Evolutionary conservation across 768 basidiomycete genomes (phyloP), one percentile per base, ranked within the genome.

Genomic region (Phanerochaete sordida): DNA sequence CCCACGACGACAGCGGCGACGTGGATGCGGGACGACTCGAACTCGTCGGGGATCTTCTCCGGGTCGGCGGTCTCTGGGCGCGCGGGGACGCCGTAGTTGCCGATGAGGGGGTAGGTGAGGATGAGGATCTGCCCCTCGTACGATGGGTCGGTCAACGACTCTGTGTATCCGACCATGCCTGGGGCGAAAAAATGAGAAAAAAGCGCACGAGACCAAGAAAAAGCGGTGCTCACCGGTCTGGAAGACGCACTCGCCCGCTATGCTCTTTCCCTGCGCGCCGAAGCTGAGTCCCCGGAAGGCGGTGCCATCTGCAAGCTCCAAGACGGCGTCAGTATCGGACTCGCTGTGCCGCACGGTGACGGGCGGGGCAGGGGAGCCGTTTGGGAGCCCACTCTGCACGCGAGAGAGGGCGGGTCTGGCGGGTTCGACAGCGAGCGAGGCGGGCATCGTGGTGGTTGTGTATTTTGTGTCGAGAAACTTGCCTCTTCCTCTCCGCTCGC

Each of bases 101-200:
- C 97, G 64, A 98, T 79, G 66, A 99, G 81, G 15, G 97, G 97
- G 76, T 98, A 98, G 1, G 97, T 98, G 66, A 98, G 82, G 64
- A 99, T 86, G 60, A 99, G 88, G 70, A 99, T 98, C 75, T 98
- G 97, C 35, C 95, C 94, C 73, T 96, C 88, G 75, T 99, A 99
- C 1, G 96, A 98, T 21, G 97, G 97, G 73, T 98, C 97, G 47
- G 97, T 99, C 66, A 98, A 79, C 21, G 96, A 98, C 70, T 98
- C 97, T 37, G 93, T 94, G 75, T 99, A 99, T 30, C 97, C 97
- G 58, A 98, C 95, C 96, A 99, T 98, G 58, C 97, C 97, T 99
- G 69, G 56, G 63, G 16, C 1, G 13, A n/a, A 16, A 33, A 13
- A 11, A 16, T 15, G 21, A 23, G 43, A 23, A 26, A 39, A 37